A percentile compares a stretch with the other conserved stretches of the same genome.
phyloP scores from a whole-genome alignment of 2,329 filamentous ascomycete genomes.

The Fusarium anthophilum region DNA sequence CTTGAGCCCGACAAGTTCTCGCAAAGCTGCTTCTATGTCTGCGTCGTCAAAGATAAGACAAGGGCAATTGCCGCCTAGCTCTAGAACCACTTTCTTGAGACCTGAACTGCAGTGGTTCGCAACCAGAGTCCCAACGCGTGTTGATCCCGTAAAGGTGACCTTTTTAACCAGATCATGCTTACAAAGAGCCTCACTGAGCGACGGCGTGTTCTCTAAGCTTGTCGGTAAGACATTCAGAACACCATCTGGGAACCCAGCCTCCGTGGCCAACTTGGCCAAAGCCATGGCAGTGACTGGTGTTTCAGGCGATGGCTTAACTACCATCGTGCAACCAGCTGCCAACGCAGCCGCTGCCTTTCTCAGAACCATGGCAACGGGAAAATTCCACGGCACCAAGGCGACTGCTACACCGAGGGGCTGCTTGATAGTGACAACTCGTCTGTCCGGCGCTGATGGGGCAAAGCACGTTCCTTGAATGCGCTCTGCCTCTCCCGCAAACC shows the following conservation, averaged over 20 bases:
- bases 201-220: constrained; percentile 54
- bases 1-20: constrained; percentile 51
- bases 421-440: constrained; percentile 76
- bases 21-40: constrained; percentile 48
- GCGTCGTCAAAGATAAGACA: constrained; percentile 75
- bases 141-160: constrained; percentile 81
- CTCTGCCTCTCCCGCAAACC: constrained; percentile 63
- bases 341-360: constrained; percentile 63
- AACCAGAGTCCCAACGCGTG: constrained; percentile 73
- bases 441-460: constrained; percentile 52
- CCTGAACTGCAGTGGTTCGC: constrained; percentile 67
- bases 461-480: constrained; percentile 63
- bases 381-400: constrained; percentile 63
- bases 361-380: constrained; percentile 62
- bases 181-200: constrained; percentile 57
- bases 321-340: constrained; percentile 79
- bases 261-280: constrained; percentile 72
- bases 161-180: constrained; percentile 62
- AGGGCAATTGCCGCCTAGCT: constrained; percentile 76
- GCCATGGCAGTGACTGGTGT: constrained; percentile 78
- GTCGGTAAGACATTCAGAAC: constrained; percentile 66
- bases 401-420: constrained; percentile 50
- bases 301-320: constrained; percentile 77
- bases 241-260: constrained; percentile 79
- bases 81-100: constrained; percentile 74